Evolutionary conservation across 331 rosid species (phyloP).

Genomic region (Pyrus hybrid): DNA sequence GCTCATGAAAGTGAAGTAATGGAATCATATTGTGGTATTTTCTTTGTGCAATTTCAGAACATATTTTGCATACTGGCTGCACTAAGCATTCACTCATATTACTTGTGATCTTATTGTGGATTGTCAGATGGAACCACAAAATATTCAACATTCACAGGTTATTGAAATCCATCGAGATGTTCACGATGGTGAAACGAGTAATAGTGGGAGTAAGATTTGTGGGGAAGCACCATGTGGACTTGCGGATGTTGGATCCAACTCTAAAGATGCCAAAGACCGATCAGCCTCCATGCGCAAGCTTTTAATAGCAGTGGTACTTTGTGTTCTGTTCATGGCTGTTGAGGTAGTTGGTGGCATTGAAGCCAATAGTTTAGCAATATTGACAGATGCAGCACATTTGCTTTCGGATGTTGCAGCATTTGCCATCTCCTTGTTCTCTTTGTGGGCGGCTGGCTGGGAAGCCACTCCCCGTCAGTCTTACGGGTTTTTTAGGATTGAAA

Average conservation of each 20-base stretch:
- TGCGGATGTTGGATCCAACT: slow-evolving; percentile 38
- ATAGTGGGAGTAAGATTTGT: slow-evolving; percentile 43
- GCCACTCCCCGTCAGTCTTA: slow-evolving; percentile 78
- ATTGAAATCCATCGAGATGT: slow-evolving; percentile 40
- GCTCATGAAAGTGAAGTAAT: background rate
- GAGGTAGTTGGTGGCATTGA: slow-evolving; percentile 68
- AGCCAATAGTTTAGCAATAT: slow-evolving; percentile 72
- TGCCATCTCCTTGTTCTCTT: slow-evolving; percentile 65
- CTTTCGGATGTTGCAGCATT: slow-evolving; percentile 75
- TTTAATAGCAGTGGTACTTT: slow-evolving; percentile 50
- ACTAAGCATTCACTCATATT: background rate
- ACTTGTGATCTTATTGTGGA: background rate
- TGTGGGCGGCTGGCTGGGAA: slow-evolving; percentile 86
- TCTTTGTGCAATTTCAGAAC: background rate
- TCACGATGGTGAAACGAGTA: slow-evolving; percentile 15
- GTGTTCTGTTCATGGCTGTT: slow-evolving; percentile 59
- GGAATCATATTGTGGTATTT: background rate
- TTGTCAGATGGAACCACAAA: slow-evolving; percentile 51
- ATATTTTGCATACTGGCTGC: background rate
- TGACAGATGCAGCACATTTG: slow-evolving; percentile 81
- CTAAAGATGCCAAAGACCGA: slow-evolving; percentile 60
- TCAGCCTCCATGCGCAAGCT: slow-evolving; percentile 59
- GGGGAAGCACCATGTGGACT: slow-evolving; percentile 75
- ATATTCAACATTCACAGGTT: slow-evolving; percentile 27
- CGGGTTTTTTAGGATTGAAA: slow-evolving; percentile 68